Conservation (phyloP, 169 alveolate genomes). For the Cyclospora cayetanensis region DNA sequence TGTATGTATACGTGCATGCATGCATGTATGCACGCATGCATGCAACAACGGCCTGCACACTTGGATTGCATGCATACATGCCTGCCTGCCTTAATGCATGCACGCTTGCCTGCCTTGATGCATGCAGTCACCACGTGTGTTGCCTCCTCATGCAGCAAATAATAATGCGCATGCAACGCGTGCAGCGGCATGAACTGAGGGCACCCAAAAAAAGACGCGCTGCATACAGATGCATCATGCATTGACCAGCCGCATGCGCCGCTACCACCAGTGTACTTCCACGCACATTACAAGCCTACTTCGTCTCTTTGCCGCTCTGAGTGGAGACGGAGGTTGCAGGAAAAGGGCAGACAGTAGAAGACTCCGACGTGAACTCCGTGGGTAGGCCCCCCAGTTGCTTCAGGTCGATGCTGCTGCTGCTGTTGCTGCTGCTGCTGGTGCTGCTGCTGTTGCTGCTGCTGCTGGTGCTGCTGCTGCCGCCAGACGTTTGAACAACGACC, state of each 20-base stretch:
- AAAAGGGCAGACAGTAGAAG: neutral
- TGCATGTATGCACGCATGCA: neutral
- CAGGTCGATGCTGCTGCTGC: constrained; percentile 35
- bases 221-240: neutral
- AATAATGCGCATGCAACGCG: neutral
- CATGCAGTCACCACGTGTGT: neutral
- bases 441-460: constrained; percentile 23
- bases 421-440: constrained; percentile 35
- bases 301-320: neutral
- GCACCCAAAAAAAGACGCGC: neutral
- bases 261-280: neutral
- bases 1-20: constrained; percentile 15
- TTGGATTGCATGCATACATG: neutral
- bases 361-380: neutral
- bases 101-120: constrained; percentile 9
- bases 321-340: neutral
- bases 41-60: neutral
- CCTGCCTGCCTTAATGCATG: neutral
- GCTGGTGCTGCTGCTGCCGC: neutral
- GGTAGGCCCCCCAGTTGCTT: neutral
- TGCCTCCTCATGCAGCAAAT: too few relatives aligned
- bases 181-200: neutral
- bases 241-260: neutral
- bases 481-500: too few relatives aligned
- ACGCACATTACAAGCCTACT: neutral